phyloP scores from a whole-genome alignment of 352 stramenopile genomes.

The Phytophthora brassicae region DNA sequence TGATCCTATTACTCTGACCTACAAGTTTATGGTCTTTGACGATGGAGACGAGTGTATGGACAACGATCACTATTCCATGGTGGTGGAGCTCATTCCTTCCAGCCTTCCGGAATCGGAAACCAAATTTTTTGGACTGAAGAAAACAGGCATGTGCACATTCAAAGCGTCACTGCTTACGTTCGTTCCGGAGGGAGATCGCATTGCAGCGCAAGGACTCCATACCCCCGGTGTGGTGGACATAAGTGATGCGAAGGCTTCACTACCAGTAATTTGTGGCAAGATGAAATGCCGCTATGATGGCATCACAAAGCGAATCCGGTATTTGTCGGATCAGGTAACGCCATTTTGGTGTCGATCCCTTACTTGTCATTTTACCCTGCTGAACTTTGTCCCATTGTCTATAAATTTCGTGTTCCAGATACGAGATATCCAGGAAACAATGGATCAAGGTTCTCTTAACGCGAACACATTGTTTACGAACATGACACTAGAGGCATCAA shows the following conservation, averaged over 20 bases:
- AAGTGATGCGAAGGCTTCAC: conserved; percentile 46
- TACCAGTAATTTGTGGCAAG: conserved; percentile 66
- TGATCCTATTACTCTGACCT: conserved; percentile 72
- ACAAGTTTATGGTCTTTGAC: conserved; percentile 81
- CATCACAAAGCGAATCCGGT: conserved; percentile 46
- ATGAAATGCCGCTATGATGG: conserved; percentile 72
- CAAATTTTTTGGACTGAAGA: conserved; percentile 54
- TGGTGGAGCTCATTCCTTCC: conserved; percentile 56
- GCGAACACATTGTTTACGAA: conserved; percentile 44
- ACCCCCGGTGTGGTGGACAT: conserved; percentile 72
- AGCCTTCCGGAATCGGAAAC: conserved; percentile 38
- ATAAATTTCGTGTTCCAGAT: conserved; percentile 16
- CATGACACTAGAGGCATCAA: conserved; percentile 55
- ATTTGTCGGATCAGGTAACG: conserved; percentile 56
- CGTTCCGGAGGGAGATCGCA: conserved; percentile 43
- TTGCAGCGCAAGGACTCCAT: conserved; percentile 55
- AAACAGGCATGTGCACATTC: conserved; percentile 61
- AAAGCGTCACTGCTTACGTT: conserved; percentile 49
- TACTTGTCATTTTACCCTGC: background rate
- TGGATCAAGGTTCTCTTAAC: conserved; percentile 17
- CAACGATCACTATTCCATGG: conserved; percentile 42
- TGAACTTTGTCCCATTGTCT: background rate
- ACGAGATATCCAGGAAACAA: conserved; percentile 27
- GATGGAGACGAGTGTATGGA: conserved; percentile 70
- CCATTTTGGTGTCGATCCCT: background rate